Conservation (phyloP, 1,139 yeast species). For the Chernovozyma aurita region DNA sequence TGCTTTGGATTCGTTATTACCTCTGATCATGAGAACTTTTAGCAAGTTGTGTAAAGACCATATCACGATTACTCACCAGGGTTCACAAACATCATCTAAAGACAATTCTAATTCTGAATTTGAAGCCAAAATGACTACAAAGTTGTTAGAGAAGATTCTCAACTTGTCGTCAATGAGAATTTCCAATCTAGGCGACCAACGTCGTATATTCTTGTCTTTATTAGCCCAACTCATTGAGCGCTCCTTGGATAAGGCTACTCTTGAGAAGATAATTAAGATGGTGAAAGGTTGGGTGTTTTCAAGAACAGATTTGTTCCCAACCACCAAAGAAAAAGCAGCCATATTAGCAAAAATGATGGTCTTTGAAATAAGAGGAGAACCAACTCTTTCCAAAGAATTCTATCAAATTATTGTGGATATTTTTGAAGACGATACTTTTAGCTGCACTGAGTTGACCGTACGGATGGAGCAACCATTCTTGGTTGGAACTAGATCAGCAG, state of each 20-base stretch:
- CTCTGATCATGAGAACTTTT: conserved; percentile 77
- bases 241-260: conserved; percentile 70
- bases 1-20: conserved; percentile 68
- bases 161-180: conserved; percentile 79
- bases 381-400: conserved; percentile 72
- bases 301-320: conserved; percentile 80
- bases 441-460: conserved; percentile 86
- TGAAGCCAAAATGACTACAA: conserved; percentile 77
- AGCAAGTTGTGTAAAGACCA: conserved; percentile 89
- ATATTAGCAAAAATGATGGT: conserved; percentile 91
- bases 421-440: conserved; percentile 75
- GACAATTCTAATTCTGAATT: conserved; percentile 43
- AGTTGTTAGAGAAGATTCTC: conserved; percentile 68
- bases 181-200: conserved; percentile 83
- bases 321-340: conserved; percentile 95
- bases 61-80: conserved; percentile 62
- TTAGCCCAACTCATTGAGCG: conserved; percentile 89
- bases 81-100: conserved; percentile 28
- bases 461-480: conserved; percentile 96
- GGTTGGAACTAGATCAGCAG: conserved; percentile 85
- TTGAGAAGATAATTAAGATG: conserved; percentile 71
- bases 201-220: conserved; percentile 80
- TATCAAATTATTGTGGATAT: conserved; percentile 85
- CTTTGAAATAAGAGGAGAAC: conserved; percentile 83
- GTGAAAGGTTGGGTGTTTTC: conserved; percentile 90